phyloP scores from a whole-genome alignment of 495 filamentous ascomycete species.

The Xylaria flabelliformis region DNA sequence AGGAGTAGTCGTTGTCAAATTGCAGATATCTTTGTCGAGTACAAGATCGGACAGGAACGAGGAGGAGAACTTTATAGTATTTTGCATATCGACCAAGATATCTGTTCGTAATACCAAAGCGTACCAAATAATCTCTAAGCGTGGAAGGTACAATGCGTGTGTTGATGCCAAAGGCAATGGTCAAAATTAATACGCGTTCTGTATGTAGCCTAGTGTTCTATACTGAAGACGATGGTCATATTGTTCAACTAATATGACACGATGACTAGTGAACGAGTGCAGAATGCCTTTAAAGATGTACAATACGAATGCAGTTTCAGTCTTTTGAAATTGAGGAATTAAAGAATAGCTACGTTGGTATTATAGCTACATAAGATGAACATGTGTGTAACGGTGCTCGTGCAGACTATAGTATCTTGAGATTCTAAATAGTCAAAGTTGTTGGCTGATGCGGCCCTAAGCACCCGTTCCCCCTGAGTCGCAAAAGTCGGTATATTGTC shows the following conservation, averaged over 20 bases:
- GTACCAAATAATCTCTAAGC: background rate
- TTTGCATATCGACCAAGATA: background rate
- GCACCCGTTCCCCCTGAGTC: background rate
- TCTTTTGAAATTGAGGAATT: background rate
- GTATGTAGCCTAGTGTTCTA: background rate
- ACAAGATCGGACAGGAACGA: background rate
- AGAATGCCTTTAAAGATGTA: background rate
- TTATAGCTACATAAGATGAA: background rate
- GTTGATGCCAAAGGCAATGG: background rate
- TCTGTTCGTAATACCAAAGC: background rate
- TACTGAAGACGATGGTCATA: background rate
- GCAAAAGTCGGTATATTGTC: background rate
- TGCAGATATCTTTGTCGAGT: background rate
- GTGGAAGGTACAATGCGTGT: background rate
- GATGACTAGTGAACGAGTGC: background rate
- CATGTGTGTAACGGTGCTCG: background rate
- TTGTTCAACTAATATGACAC: background rate
- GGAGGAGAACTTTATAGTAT: background rate
- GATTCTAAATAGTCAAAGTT: background rate
- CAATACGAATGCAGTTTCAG: background rate
- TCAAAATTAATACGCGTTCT: background rate
- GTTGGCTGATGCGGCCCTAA: background rate
- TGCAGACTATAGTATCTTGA: background rate
- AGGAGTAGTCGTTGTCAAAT: background rate
- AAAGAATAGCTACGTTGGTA: background rate